These are phyloP conservation scores for Aspergillus hancockii DNA, from an alignment of 495 filamentous ascomycete genomes.

Conservation along the genomic window DNA sequence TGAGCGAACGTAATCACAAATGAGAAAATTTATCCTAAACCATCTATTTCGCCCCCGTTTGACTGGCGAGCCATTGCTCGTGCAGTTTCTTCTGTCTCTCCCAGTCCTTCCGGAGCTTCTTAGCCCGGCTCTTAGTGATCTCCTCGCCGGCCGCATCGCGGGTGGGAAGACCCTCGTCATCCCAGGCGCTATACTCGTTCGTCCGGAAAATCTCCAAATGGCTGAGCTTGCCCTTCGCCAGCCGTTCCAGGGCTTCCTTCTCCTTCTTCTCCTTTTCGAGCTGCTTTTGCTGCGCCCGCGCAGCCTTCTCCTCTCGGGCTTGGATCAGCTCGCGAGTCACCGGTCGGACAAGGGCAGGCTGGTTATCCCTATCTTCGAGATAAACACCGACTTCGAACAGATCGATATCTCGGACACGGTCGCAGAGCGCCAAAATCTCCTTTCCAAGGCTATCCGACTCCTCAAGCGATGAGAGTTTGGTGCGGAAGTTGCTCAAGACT, in stretches of 20 bases:
- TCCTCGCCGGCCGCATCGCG: slow-evolving; percentile 75
- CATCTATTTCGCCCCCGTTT: slow-evolving; percentile 12
- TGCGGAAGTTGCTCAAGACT: slow-evolving; percentile 40
- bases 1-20: background rate
- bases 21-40: background rate
- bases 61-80: slow-evolving; percentile 59
- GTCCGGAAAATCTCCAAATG: slow-evolving; percentile 72
- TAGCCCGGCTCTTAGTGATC: slow-evolving; percentile 74
- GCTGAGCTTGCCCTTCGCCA: slow-evolving; percentile 71
- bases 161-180: slow-evolving; percentile 80
- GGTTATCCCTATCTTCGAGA: slow-evolving; percentile 78
- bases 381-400: slow-evolving; percentile 81
- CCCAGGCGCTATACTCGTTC: slow-evolving; percentile 79
- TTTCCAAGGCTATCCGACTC: slow-evolving; percentile 50
- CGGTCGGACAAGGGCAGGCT: slow-evolving; percentile 81
- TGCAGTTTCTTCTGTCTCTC: slow-evolving; percentile 88
- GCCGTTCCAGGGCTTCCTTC: slow-evolving; percentile 54
- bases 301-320: slow-evolving; percentile 69
- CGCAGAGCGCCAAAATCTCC: slow-evolving; percentile 69
- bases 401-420: slow-evolving; percentile 75
- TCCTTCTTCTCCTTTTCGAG: slow-evolving; percentile 59
- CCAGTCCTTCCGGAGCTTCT: slow-evolving; percentile 92
- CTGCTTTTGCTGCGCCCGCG: slow-evolving; percentile 50
- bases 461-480: slow-evolving; percentile 43
- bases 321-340: slow-evolving; percentile 70